phyloP scores from a whole-genome alignment of 106 monocot species.

The Xerophyta viscosa region DNA sequence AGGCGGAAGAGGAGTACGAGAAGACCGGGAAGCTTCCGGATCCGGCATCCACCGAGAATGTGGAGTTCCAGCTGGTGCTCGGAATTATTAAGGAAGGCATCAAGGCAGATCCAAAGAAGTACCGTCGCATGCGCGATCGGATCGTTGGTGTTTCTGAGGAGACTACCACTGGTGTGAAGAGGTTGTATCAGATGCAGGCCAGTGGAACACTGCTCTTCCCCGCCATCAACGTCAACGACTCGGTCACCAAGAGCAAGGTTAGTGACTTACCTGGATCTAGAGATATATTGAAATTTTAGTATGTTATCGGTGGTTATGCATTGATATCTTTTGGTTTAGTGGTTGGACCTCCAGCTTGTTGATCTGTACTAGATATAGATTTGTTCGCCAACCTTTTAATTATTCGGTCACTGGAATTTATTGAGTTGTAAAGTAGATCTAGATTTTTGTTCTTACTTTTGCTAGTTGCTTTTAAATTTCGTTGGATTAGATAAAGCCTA shows the following conservation, averaged over 20 bases:
- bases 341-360: too few species aligned
- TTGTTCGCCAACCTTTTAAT: too few species aligned
- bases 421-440: too few species aligned
- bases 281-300: too few species aligned
- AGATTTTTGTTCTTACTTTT: too few species aligned
- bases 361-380: too few species aligned
- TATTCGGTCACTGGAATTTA: too few species aligned
- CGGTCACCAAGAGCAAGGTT: constrained; percentile 95
- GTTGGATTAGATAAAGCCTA: too few species aligned
- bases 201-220: constrained; percentile 68
- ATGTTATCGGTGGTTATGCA: background rate
- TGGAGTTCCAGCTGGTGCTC: constrained; percentile 75
- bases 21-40: constrained; percentile 71
- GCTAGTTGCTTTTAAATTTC: too few species aligned
- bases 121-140: constrained; percentile 69
- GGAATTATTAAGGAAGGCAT: constrained; percentile 53
- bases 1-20: constrained; percentile 79
- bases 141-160: constrained; percentile 76
- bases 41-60: constrained; percentile 55
- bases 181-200: constrained; percentile 81
- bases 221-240: constrained; percentile 73
- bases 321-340: background rate
- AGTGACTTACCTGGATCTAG: background rate
- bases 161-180: constrained; percentile 76
- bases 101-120: constrained; percentile 55